Conservation (phyloP, 805 yeast species). For the Kregervanrija delftensis region DNA sequence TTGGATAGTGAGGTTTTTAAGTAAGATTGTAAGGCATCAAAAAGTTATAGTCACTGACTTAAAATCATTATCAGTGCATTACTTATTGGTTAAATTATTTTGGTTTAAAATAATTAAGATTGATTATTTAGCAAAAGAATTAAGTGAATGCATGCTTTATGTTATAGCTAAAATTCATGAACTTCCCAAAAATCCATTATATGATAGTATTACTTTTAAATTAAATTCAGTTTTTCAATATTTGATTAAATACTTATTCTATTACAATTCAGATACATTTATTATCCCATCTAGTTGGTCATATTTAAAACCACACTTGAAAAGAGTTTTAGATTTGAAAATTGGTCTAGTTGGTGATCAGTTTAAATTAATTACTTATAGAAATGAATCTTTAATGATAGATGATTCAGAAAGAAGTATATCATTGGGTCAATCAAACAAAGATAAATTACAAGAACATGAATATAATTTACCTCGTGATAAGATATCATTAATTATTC, state of each 20-base stretch:
- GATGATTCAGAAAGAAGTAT: constrained; percentile 26
- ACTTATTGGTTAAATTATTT: constrained; percentile 54
- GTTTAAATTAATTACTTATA: constrained; percentile 51
- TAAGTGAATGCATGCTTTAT: constrained; percentile 51
- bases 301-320: constrained; percentile 41
- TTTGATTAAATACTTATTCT: constrained; percentile 36
- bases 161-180: constrained; percentile 16
- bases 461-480: constrained; percentile 6
- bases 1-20: constrained; percentile 53
- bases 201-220: constrained; percentile 12
- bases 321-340: constrained; percentile 30
- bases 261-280: constrained; percentile 50
- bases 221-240: constrained; percentile 23
- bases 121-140: constrained; percentile 56
- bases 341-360: constrained; percentile 36
- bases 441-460: not conserved
- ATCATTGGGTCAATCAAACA: not conserved
- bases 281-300: constrained; percentile 62
- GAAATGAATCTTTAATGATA: constrained; percentile 67
- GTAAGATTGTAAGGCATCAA: constrained; percentile 14
- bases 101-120: constrained; percentile 60
- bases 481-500: constrained; percentile 16
- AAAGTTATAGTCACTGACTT: constrained; percentile 13
- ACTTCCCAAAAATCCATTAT: constrained; percentile 11
- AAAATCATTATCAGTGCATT: constrained; percentile 22